Evolutionary conservation across 345 rosid genomes (phyloP), one percentile per base, ranked within the genome.

Genomic region (Schrenkiella parvula): DNA sequence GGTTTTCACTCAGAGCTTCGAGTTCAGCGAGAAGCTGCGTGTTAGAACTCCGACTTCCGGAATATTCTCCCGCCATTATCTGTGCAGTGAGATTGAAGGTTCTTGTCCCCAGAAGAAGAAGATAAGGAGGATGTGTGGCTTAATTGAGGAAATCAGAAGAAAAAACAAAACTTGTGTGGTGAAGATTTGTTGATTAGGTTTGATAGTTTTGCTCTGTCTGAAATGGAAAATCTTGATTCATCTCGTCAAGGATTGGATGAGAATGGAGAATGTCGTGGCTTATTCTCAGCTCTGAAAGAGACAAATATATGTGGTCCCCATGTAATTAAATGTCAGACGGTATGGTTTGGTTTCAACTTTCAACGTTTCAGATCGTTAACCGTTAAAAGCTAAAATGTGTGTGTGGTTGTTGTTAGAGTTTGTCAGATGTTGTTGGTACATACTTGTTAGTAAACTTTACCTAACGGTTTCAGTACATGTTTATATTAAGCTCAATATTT

Each of bases 11-110:
- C 23, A 93, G 82, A 0, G 82, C 87, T 79, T 93, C 96, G 0
- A 93, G 95, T 51, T 93, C 98, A 28, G 90, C 90, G 50, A 93
- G 62, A 26, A 90, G 91, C 80, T 83, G 93, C 18, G 89, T 78
- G 68, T 64, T 89, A 53, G 96, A 87, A 61, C 82, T 87, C 65
- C 90, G 82, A 63, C 85, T 79, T n/a, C 74, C 82, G 4, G 84
- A 44, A 57, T 69, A 71, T 59, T 86, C 85, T 34, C 73, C 78
- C 41, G 86, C 89, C 89, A n/a, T n/a, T n/a, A n/a, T n/a, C n/a
- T n/a, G n/a, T n/a, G n/a, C n/a, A n/a, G n/a, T n/a, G n/a, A n/a
- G n/a, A n/a, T n/a, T n/a, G n/a, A n/a, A n/a, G n/a, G n/a, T 61
- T 13, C 26, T 1, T 26, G 29, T 61, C 13, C 37, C 25, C 6